Conservation (phyloP, 1,284 basidiomycete species). For the Cryptococcus deneoformans region DNA sequence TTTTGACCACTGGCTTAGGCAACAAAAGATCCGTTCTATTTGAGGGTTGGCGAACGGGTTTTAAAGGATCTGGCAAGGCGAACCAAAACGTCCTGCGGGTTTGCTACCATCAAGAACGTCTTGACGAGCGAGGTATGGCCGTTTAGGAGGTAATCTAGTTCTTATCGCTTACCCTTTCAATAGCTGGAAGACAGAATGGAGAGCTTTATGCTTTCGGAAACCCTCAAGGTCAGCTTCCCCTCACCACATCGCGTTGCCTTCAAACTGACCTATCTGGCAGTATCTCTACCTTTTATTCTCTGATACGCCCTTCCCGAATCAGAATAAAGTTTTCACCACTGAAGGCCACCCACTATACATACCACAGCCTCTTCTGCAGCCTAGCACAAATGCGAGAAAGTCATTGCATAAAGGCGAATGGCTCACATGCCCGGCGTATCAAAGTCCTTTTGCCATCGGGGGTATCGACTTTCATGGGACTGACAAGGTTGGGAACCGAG, state of each 20-base stretch:
- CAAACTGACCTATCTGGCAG: slow-evolving; percentile 48
- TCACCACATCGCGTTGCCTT: neutral
- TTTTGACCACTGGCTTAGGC: slow-evolving; percentile 57
- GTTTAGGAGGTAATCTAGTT: neutral
- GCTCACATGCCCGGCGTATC: slow-evolving; percentile 69
- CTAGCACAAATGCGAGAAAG: slow-evolving; percentile 59
- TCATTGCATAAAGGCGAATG: slow-evolving; percentile 62
- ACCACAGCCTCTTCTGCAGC: slow-evolving; percentile 56
- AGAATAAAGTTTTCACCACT: slow-evolving; percentile 75
- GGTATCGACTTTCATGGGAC: neutral
- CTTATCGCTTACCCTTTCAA: neutral
- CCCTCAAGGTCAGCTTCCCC: slow-evolving; percentile 64
- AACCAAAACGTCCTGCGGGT: slow-evolving; percentile 76
- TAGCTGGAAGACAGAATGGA: slow-evolving; percentile 85
- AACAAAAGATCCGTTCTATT: slow-evolving; percentile 84
- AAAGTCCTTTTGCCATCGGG: slow-evolving; percentile 46
- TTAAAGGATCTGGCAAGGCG: slow-evolving; percentile 70
- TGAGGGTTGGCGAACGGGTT: slow-evolving; percentile 82
- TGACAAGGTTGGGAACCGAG: neutral
- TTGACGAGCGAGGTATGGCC: slow-evolving; percentile 58
- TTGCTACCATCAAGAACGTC: slow-evolving; percentile 76
- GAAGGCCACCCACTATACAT: slow-evolving; percentile 87
- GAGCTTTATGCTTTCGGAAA: slow-evolving; percentile 85
- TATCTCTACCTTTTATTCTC: slow-evolving; percentile 91
- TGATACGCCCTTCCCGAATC: slow-evolving; percentile 67